Base-by-base conservation (phyloP, 495 filamentous ascomycete species). In the Clohesyomyces aquaticus region DNA sequence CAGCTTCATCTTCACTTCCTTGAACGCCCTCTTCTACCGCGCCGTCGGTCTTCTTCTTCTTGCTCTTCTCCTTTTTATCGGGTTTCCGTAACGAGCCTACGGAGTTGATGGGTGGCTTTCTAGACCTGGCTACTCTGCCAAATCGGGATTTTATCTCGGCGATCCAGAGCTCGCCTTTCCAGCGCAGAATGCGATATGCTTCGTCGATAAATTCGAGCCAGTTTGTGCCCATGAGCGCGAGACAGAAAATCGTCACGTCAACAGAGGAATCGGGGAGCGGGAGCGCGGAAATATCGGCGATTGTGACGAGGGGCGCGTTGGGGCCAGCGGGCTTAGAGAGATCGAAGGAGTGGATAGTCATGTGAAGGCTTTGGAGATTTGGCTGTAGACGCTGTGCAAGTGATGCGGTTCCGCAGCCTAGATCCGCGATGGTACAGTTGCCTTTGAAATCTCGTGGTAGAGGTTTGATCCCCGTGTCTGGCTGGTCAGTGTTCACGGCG, bases 211-310 rank as follows among this genome's bases (percentile, higher is more conserved):
- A 97, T 61, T 89, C 86, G 21, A 96, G 81, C 91, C 94, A 98
- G 77, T 98, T 98, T 16, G 94, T 98, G 67, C 95, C 94, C 94
- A 98, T 98, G 42, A 98, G 82, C 58, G 93, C 93, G 22, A 98
- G 80, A 76, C 94, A 98, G 79, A 97, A 96, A 55, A 98, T 83
- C 8, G 89, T 88, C 16, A 98, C 80, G 71, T 98, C 91, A 22
- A 91, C 87, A 38, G 80, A 83, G 50, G 83, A 83, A 50, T 91
- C 85, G 23, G 77, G 75, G 1, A 96, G 72, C 0, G 91, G 91
- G 1, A 98, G 79, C 58, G 89, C 83, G 18, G 91, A 87, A 54
- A 96, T 91, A 75, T 98, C 94, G 1, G 94, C 90, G 57, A 87
- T 83, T 10, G 90, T 96, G 55, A 98, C 86, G 10, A 92, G 83